Base-by-base conservation (phyloP, 2,329 filamentous ascomycete species). In the Pseudocercospora fijiensis region DNA sequence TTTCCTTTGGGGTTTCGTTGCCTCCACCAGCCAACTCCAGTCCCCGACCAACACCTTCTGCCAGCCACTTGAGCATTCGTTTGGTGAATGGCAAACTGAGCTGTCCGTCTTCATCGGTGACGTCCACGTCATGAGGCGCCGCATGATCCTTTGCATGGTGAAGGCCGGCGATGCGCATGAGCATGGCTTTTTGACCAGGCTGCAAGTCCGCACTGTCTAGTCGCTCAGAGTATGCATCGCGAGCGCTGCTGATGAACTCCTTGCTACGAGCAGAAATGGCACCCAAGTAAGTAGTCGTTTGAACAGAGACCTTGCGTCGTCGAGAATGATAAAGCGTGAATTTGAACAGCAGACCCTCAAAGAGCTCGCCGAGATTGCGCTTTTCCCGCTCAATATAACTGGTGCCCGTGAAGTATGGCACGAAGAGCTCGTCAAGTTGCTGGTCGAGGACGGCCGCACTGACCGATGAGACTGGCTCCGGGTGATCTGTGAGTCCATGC, bases 51-150 rank as follows among this genome's bases (percentile, higher is more conserved):
- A 99, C 94, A 66, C 91, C 92, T 80, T 99, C 95, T 2, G 95
- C 95, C 45, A 99, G 82, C 95, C 95, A 99, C 75, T 91, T 96
- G 65, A 99, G 85, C 93, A 99, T 99, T 62, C 95, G 86, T 79
- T 98, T 98, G n/a, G 93, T 91, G 75, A 90, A 92, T n/a, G 87
- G 83, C 4, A 96, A 82, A 69, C 88, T 94, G 26, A 98, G 81
- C 62, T 87, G 83, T 33, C 95, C 95, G 73, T 99, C 94, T 73
- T 94, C 88, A 64, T 98, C 95, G 0, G 89, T 88, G 30, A 98
- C 90, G 58, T 96, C 93, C 69, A 90, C 89, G 61, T 87, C 87
- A 24, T 76, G 73, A 1, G 65, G 41, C 3, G 63, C 59, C 13
- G 68, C 58, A 3, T 72, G 64, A 52, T 85, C 87, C 65, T 88